phyloP scores from a whole-genome alignment of 2,329 filamentous ascomycete species.

The Aspergillus puulaauensis region DNA sequence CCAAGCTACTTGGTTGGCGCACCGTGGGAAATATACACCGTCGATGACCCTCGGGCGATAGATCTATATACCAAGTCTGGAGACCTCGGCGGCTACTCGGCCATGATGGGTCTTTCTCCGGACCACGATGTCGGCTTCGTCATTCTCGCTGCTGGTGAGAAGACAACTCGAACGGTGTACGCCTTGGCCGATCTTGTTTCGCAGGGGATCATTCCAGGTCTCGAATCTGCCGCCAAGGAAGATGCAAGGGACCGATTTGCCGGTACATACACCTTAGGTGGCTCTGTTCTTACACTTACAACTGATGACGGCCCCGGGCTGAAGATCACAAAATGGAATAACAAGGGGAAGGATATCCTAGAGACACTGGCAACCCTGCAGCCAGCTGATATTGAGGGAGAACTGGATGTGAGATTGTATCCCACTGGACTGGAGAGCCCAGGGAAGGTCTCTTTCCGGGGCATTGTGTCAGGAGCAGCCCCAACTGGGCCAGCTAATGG shows the following conservation, averaged over 20 bases:
- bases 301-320: slow-evolving; percentile 22
- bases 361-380: slow-evolving; percentile 10
- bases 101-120: slow-evolving; percentile 23
- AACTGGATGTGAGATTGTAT: slow-evolving; percentile 25
- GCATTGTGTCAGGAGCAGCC: slow-evolving; percentile 1
- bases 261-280: slow-evolving; percentile 17
- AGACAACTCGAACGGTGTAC: slow-evolving; percentile 8
- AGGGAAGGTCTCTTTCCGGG: slow-evolving; percentile 18
- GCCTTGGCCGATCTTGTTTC: slow-evolving; percentile 18
- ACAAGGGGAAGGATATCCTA: slow-evolving; percentile 21
- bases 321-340: slow-evolving; percentile 19
- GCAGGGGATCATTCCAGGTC: slow-evolving; percentile 14
- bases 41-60: slow-evolving; percentile 15
- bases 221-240: slow-evolving; percentile 23
- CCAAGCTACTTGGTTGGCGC: slow-evolving; percentile 40
- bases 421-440: slow-evolving; percentile 20
- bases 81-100: slow-evolving; percentile 24
- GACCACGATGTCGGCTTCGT: slow-evolving; percentile 27
- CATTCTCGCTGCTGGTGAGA: slow-evolving; percentile 20
- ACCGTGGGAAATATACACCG: slow-evolving; percentile 45
- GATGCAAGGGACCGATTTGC: slow-evolving; percentile 19
- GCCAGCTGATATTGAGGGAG: not conserved
- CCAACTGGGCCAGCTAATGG: not conserved
- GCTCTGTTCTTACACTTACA: slow-evolving; percentile 20
- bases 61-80: slow-evolving; percentile 28